A percentile compares a stretch with the other conserved stretches of the same genome.
phyloP scores from a whole-genome alignment of 2,329 filamentous ascomycete genomes.

The Apiospora marii region DNA sequence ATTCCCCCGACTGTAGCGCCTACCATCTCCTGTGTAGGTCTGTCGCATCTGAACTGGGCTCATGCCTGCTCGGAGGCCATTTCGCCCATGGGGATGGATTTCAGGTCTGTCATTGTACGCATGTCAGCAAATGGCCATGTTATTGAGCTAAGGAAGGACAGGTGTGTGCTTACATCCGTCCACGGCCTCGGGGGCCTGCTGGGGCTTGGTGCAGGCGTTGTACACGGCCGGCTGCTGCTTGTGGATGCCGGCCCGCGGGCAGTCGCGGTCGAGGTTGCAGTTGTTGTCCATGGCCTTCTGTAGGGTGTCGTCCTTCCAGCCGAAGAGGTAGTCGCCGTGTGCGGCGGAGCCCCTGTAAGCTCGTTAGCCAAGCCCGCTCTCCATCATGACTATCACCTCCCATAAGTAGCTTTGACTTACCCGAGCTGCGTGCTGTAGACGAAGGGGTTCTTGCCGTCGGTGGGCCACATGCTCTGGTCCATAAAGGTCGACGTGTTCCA shows the following conservation, averaged over 20 bases:
- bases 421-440: conserved; percentile 54
- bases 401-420: conserved; percentile 32
- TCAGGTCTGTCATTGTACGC: conserved; percentile 34
- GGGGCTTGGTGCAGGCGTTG: conserved; percentile 54
- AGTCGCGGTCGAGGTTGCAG: conserved; percentile 56
- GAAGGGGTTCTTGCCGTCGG: conserved; percentile 51
- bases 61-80: conserved; percentile 33
- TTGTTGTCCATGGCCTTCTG: conserved; percentile 57
- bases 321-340: conserved; percentile 61
- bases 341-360: conserved; percentile 51
- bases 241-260: conserved; percentile 52
- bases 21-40: neutral
- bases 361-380: neutral
- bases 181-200: conserved; percentile 57
- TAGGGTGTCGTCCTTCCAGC: conserved; percentile 57
- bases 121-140: neutral
- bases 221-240: conserved; percentile 54
- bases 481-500: conserved; percentile 53
- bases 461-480: conserved; percentile 52
- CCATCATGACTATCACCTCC: no score
- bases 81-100: conserved; percentile 41
- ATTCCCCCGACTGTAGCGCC: neutral
- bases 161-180: conserved; percentile 53
- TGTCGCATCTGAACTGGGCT: neutral
- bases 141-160: neutral